phyloP scores from a whole-genome alignment of 1,139 yeast species.

The Debaryomycetaceae sp. region DNA sequence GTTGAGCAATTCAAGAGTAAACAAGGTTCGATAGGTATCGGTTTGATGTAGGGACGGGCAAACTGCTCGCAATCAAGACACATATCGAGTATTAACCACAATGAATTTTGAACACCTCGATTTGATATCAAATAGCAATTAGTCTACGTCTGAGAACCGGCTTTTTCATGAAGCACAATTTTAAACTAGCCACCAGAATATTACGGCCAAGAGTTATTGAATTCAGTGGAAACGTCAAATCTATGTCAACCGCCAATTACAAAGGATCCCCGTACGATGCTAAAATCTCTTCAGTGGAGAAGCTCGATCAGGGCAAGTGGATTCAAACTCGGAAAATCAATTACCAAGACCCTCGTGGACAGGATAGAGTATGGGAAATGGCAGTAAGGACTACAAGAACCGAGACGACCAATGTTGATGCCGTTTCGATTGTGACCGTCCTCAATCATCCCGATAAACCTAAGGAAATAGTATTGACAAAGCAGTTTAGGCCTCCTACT shows the following conservation, averaged over 20 bases:
- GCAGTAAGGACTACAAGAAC: conserved; percentile 81
- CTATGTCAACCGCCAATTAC: conserved; percentile 3
- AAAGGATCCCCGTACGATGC: conserved; percentile 38
- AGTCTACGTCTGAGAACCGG: too few relatives aligned
- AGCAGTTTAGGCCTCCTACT: conserved; percentile 91
- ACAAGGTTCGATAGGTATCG: too few relatives aligned
- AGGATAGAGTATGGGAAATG: conserved; percentile 79
- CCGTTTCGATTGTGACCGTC: conserved; percentile 82
- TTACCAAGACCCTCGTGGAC: conserved; percentile 68
- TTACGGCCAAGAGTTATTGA: not conserved
- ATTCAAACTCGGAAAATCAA: conserved; percentile 54
- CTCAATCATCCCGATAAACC: conserved; percentile 43
- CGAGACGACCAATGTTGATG: conserved; percentile 66
- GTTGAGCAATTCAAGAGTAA: too few relatives aligned
- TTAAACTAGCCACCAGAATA: not conserved
- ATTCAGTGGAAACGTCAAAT: not conserved
- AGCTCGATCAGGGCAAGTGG: conserved; percentile 38
- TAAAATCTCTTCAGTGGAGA: conserved; percentile 28
- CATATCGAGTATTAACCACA: too few relatives aligned
- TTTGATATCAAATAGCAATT: too few relatives aligned
- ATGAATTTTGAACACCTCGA: too few relatives aligned
- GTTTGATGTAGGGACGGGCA: too few relatives aligned
- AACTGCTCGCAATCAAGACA: too few relatives aligned
- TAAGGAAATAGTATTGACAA: conserved; percentile 67
- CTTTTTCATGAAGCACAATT: not conserved